phyloP scores from a whole-genome alignment of 1,284 basidiomycete genomes.

The Rhodotorula glutinis region DNA sequence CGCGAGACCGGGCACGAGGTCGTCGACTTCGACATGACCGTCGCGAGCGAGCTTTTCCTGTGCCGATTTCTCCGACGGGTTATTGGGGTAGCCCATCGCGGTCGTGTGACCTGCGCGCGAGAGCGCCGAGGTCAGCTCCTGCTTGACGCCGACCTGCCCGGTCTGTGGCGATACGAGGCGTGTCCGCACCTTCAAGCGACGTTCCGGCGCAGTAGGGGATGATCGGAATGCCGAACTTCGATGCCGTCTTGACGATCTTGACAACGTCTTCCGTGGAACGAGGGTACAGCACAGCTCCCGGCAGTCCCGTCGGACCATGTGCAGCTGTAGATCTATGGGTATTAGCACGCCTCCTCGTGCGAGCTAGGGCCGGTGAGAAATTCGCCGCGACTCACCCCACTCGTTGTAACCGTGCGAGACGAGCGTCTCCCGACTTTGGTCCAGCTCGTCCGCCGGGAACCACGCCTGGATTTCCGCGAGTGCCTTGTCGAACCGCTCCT shows the following conservation, averaged over 20 bases:
- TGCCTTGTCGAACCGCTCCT: slow-evolving; percentile 33
- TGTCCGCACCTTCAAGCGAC: slow-evolving; percentile 42
- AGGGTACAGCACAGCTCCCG: slow-evolving; percentile 42
- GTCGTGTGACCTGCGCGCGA: slow-evolving; percentile 51
- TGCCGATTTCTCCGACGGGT: slow-evolving; percentile 17
- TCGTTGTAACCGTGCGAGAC: slow-evolving; percentile 37
- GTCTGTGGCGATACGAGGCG: too few relatives aligned
- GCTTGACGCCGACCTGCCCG: too few relatives aligned
- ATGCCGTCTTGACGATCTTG: slow-evolving; percentile 60
- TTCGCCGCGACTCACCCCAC: slow-evolving; percentile 10
- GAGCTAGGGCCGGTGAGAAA: too few relatives aligned
- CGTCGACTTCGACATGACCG: slow-evolving; percentile 32
- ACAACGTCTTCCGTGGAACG: slow-evolving; percentile 64
- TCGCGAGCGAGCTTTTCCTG: slow-evolving; percentile 24
- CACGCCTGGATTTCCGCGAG: slow-evolving; percentile 28
- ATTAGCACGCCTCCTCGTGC: too few relatives aligned
- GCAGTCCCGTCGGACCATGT: slow-evolving; percentile 40
- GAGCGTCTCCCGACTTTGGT: slow-evolving; percentile 32
- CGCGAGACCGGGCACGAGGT: slow-evolving; percentile 39
- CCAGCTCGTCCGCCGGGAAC: slow-evolving; percentile 38
- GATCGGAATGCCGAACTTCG: slow-evolving; percentile 66
- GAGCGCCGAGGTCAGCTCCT: too few relatives aligned
- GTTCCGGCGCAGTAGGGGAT: slow-evolving; percentile 69
- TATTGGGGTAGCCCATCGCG: slow-evolving; percentile 29
- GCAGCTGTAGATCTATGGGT: slow-evolving; percentile 19